phyloP scores from a whole-genome alignment of 306 rosid species.

The Crotalaria pallida region DNA sequence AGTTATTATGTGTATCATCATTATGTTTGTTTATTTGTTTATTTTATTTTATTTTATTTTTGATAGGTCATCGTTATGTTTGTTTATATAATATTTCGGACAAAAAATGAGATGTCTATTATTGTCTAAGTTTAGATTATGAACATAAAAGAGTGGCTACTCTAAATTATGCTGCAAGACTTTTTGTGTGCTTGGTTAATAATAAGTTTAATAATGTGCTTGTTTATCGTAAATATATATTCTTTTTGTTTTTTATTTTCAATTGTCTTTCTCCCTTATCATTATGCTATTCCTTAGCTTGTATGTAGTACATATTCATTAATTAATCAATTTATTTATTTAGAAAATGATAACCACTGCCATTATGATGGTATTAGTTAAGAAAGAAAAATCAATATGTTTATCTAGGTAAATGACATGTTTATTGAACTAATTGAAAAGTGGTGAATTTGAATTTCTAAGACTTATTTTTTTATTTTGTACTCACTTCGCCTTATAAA shows the following conservation, averaged over 20 bases:
- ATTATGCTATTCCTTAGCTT: conserved; percentile 5
- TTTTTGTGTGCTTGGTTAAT: conserved; percentile 28
- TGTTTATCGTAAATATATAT: conserved; percentile 23
- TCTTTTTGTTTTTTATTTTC: background rate
- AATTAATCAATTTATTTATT: too few species aligned
- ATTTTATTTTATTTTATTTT: too few species aligned
- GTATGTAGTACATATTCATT: too few species aligned
- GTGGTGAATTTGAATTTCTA: too few species aligned
- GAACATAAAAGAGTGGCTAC: conserved; percentile 37
- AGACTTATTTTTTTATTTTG: too few species aligned
- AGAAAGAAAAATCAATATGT: too few species aligned
- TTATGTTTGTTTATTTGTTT: conserved; percentile 23
- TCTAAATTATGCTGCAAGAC: conserved; percentile 32
- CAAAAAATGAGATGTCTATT: conserved; percentile 24
- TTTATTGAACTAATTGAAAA: too few species aligned
- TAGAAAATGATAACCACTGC: too few species aligned
- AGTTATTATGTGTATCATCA: conserved; percentile 34
- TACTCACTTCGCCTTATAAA: too few species aligned
- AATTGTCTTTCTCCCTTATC: background rate
- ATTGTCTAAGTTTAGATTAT: conserved; percentile 12
- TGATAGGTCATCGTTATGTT: too few species aligned
- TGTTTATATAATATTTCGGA: conserved; percentile 29
- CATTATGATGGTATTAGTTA: too few species aligned
- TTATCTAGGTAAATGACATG: too few species aligned
- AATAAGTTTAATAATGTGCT: conserved; percentile 35